Base-by-base conservation (phyloP, 2,329 filamentous ascomycete species). In the Ilyonectria robusta region DNA sequence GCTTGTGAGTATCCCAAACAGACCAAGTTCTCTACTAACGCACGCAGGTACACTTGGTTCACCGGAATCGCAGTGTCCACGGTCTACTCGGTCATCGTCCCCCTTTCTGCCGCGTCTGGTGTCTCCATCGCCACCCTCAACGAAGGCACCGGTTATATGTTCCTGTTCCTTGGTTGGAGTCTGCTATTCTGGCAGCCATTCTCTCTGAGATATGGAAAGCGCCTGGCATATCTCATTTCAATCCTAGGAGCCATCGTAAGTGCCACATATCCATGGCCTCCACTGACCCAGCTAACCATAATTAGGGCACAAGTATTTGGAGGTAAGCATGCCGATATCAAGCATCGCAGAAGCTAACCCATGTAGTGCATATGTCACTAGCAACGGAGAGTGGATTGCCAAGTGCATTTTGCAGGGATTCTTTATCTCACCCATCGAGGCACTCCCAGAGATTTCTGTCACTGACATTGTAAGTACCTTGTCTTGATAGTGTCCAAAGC, bases 101-200 rank as follows among this genome's bases (percentile, higher is more conserved):
- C 81, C 0, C 74, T 83, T 1, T 73, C 80, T 0, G 56, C 72
- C 2, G 78, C 77, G 3, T 75, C 79, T 1, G 75, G 77, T 0
- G 66, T 83, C 3, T 78, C 78, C 0, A 69, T 82, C 11, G 67
- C 68, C 1, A 79, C 81, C 0, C 70, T 83, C 10, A 82, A 82
- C n/a, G 76, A 79, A 10, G 81, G 81, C 1, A 82, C 81, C 0
- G 81, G 81, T 0, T 81, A 79, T 63, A 82, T 82, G 81, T 84
- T 83, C 35, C 72, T 86, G 2, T 76, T 86, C n/a, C 70, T 83
- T 1, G 84, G 84, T 2, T 85, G 81, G 80, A 79, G 81, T 0
- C 75, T 83, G 26, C 70, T 86, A 7, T 81, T 86, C 62, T 86
- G 84, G 84, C 84, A 86, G 67, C 83, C 84, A 0, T 79, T 85